Evolutionary conservation across 1,284 basidiomycete species (phyloP), one percentile per base, ranked within the genome.

Genomic region (Meira nashicola): DNA sequence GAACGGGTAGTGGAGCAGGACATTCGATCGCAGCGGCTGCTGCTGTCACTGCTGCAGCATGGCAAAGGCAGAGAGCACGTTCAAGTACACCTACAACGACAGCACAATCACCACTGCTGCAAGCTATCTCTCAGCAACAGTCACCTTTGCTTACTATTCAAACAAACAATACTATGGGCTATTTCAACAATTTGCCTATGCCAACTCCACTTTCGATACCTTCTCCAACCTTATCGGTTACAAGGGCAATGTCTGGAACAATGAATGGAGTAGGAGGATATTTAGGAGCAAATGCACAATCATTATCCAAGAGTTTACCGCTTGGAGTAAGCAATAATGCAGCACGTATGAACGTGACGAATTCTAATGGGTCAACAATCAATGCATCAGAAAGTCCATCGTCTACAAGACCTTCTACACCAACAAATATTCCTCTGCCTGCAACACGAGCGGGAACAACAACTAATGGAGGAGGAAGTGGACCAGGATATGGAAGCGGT

Each of bases 171-270:
- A 25, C 15, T n/a, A 46, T 62, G 14, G 54, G 59, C 4, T 17
- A 39, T 25, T 59, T 59, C 11, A 64, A 59, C 17, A 59, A 59
- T 6, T 38, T 64, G 33, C 61, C 62, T 17, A 64, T 64, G 25
- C 62, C 62, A 1, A 62, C 62, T 15, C 62, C 62, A 11, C 61
- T 59, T 19, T 51, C 50, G 14, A 40, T 53, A 0, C 53, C 58
- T 48, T 15, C 62, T 19, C 50, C 50, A n/a, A 39, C 11, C 2
- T 39, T 53, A 25, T 19, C 50, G 5, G 14, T 17, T 6, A 39
- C 12, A 19, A 5, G 50, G 19, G 5, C 12, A 37, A 15, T 17
- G 21, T 15, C 7, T 10, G 51, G 51, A 21, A 33, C 28, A 33
- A 33, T 33, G 8, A 33, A 33, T 33, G 51, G 51, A n/a, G 47